Base-by-base conservation (phyloP, 2,329 filamentous ascomycete genomes). In the Hypoxylon sp. region DNA sequence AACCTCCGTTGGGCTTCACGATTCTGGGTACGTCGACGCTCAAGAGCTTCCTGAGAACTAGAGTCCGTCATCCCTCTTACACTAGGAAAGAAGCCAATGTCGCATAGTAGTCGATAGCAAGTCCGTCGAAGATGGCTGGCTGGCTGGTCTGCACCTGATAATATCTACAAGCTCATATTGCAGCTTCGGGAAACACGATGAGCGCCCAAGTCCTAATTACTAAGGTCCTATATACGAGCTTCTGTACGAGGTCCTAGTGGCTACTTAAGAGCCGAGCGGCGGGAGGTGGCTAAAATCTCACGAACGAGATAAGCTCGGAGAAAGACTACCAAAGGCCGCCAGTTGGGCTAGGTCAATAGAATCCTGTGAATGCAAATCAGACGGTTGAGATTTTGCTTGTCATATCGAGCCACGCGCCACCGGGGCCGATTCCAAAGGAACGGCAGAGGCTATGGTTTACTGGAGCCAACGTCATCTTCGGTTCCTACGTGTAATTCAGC, bases 1-100 rank as follows among this genome's bases (percentile, higher is more conserved):
- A 73, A 73, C 42, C 69, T 64, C 33, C 69, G 71, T 35, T 73
- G 71, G 13, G 71, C 69, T 42, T 65, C 42, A 8, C 71, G 71
- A 58, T 72, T 72, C 55, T 70, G 69, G 27, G 48, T 27, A 22
- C 67, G 69, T 33, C 69, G 69, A 20, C 71, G 71, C 54, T 63
- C 63, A 31, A 67, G 55, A 31, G 53, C 49, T 22, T 53, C 49
- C 30, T 58, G 50, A 30, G 37, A 20, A 30, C 33, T 35, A 1
- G 31, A 22, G 37, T 55, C 59, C 25, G 57, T 44, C 57, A 61
- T 61, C 22, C 25, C 55, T 46, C 33, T n/a, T 14, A 58, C 40
- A n/a, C 30, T 25, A 30, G 22, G 14, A 56, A 35, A 25, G 25
- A 42, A 56, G 13, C 30, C 14, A 17, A 6, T 22, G 35, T 56